Base-by-base conservation (phyloP, 2,329 filamentous ascomycete genomes). In the Colletotrichum truncatum region DNA sequence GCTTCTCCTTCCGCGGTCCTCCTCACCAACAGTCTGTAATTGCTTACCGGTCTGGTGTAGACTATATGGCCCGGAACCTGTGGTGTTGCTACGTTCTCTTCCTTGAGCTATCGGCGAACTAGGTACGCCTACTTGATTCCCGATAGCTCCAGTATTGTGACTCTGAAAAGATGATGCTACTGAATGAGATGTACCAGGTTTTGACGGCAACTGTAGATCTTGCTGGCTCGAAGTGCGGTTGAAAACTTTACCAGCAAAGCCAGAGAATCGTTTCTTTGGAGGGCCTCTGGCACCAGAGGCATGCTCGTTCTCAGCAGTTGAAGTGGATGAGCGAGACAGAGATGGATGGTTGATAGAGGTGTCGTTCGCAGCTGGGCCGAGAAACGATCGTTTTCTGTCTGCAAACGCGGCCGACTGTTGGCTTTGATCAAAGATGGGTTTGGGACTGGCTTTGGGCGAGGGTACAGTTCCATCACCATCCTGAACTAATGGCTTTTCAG, bases 261-360 rank as follows among this genome's bases (percentile, higher is more conserved):
- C 78, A 0, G 84, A 84, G 63, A 86, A 82, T 10, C 83, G 76
- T 67, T 82, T 84, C 73, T 82, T 85, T 0, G 73, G 73, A 16
- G 51, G 48, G 1, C 52, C 56, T 16, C 55, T 41, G 18, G 43
- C 8, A 10, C 56, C 39, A 23, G 55, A 41, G 32, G 46, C 54
- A 11, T 52, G 68, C 68, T 54, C 72, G 64, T 54, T 68, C 54
- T 48, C 39, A 14, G 38, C 60, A 18, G 70, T 76, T 11, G 74
- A 69, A 16, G 75, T 76, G 2, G 71, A 70, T 3, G 70, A 68
- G 23, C 72, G 70, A 6, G 73, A 67, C 18, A 71, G 46, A 65
- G 64, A 38, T 51, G 69, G 48, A 34, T 55, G n/a, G 43, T 21
- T 26, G 59, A 64, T 11, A 3, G 49, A 30, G 6, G 51, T 58